Conservation (phyloP, 2,329 filamentous ascomycete species). For the Phialocephala subalpina region DNA sequence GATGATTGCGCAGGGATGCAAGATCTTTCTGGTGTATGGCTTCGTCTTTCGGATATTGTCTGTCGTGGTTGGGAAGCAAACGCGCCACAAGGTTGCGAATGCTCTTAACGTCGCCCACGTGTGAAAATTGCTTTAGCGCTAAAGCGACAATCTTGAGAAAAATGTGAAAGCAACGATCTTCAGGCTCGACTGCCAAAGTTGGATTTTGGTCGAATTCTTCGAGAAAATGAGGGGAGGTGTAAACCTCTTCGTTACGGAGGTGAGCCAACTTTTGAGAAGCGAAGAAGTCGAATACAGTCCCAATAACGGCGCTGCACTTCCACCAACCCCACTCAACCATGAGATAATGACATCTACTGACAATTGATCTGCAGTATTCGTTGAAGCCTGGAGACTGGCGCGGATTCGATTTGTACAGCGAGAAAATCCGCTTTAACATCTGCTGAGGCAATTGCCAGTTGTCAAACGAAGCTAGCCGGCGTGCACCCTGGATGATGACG, state of each 20-base stretch:
- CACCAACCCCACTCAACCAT: slow-evolving; percentile 73
- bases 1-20: slow-evolving; percentile 71
- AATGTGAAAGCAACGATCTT: slow-evolving; percentile 72
- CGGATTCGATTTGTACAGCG: slow-evolving; percentile 62
- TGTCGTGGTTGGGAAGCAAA: slow-evolving; percentile 70
- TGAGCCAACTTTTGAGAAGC: slow-evolving; percentile 68
- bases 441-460: slow-evolving; percentile 68
- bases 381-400: slow-evolving; percentile 69
- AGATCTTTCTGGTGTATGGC: slow-evolving; percentile 66
- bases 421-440: slow-evolving; percentile 63
- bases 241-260: slow-evolving; percentile 70
- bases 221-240: slow-evolving; percentile 67
- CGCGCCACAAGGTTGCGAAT: slow-evolving; percentile 68
- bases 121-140: slow-evolving; percentile 59
- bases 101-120: slow-evolving; percentile 59
- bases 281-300: slow-evolving; percentile 73
- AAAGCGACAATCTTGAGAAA: slow-evolving; percentile 71
- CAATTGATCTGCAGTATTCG: slow-evolving; percentile 66
- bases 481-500: slow-evolving; percentile 51
- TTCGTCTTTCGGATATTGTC: slow-evolving; percentile 70
- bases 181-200: slow-evolving; percentile 57
- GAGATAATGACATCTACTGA: slow-evolving; percentile 68
- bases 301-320: slow-evolving; percentile 61
- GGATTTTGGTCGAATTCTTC: slow-evolving; percentile 57
- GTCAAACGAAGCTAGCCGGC: slow-evolving; percentile 53